Evolutionary conservation across 176 grass and related monocot species (phyloP).

Genomic region (Miscanthus lutarioriparius): DNA sequence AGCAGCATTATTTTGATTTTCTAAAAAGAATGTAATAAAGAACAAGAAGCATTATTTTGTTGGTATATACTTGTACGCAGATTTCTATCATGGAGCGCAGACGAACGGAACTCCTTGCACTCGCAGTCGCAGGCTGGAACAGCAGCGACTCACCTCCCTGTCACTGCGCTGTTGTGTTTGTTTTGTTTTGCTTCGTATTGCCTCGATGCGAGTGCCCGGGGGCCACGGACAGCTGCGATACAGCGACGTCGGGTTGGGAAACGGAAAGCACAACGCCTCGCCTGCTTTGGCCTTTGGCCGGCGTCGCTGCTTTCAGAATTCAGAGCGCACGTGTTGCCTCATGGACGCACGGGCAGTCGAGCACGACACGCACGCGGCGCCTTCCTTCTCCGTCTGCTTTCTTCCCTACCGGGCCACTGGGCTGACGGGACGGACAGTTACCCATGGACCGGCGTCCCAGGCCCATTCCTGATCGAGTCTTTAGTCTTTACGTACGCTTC

Average conservation of each 20-base stretch:
- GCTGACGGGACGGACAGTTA: not conserved
- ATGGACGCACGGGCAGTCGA: not conserved
- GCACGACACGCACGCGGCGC: not conserved
- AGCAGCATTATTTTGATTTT: not conserved
- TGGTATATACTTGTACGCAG: no score
- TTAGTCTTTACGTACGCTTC: no score
- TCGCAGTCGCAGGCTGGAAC: not conserved
- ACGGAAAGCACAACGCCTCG: not conserved
- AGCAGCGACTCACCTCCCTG: no score
- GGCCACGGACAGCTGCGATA: constrained; percentile 2
- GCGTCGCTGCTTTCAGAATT: not conserved
- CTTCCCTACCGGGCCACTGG: no score
- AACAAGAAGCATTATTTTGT: no score
- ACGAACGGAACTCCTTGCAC: no score
- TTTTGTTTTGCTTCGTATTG: not conserved
- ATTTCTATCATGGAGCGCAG: no score
- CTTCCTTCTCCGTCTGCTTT: not conserved
- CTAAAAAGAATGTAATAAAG: no score
- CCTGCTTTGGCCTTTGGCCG: not conserved
- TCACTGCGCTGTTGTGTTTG: not conserved
- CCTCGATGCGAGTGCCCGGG: not conserved
- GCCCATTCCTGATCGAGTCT: no score
- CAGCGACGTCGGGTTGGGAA: constrained; percentile 10
- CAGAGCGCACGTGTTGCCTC: constrained; percentile 15
- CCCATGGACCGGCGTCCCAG: not conserved